Conservation (phyloP, 108 stramenopile species). For the Licmophora abbreviata region DNA sequence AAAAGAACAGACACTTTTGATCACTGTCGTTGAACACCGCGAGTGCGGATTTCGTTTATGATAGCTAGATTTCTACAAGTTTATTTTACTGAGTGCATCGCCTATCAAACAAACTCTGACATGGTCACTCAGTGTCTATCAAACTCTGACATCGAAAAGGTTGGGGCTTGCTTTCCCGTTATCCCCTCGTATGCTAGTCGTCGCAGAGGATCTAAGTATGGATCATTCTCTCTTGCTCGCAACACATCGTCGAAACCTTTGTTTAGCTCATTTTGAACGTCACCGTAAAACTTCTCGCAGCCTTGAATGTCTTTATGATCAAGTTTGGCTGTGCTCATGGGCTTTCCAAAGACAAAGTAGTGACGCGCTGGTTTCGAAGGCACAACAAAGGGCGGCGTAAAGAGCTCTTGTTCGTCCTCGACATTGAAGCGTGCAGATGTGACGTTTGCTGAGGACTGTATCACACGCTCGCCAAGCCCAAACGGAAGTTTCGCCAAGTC, state of each 20-base stretch:
- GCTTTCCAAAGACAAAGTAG: constrained; percentile 81
- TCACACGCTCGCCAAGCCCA: constrained; percentile 56
- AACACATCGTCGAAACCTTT: constrained; percentile 69
- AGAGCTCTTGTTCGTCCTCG: constrained; percentile 50
- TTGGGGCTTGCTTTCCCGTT: constrained; percentile 31
- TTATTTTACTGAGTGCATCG: too few species aligned
- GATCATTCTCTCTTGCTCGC: constrained; percentile 61
- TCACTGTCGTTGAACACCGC: too few species aligned
- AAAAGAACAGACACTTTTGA: too few species aligned
- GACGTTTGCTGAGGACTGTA: constrained; percentile 26
- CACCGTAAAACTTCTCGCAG: constrained; percentile 45
- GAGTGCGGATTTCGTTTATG: too few species aligned
- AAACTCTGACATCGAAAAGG: constrained; percentile 36
- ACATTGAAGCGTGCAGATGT: constrained; percentile 57
- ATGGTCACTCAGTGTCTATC: too few species aligned
- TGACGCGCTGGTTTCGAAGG: constrained; percentile 72
- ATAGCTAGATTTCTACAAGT: too few species aligned
- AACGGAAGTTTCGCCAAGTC: constrained; percentile 65
- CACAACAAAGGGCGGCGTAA: constrained; percentile 56
- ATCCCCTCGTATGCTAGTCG: constrained; percentile 36
- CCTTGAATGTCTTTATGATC: constrained; percentile 56
- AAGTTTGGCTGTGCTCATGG: constrained; percentile 42
- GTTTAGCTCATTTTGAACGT: constrained; percentile 52
- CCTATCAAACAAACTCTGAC: too few species aligned
- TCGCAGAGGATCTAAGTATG: constrained; percentile 19